Evolutionary conservation across 1,139 yeast genomes (phyloP), one percentile per base, ranked within the genome.

Genomic region (Saccharomycopsis phalli): DNA sequence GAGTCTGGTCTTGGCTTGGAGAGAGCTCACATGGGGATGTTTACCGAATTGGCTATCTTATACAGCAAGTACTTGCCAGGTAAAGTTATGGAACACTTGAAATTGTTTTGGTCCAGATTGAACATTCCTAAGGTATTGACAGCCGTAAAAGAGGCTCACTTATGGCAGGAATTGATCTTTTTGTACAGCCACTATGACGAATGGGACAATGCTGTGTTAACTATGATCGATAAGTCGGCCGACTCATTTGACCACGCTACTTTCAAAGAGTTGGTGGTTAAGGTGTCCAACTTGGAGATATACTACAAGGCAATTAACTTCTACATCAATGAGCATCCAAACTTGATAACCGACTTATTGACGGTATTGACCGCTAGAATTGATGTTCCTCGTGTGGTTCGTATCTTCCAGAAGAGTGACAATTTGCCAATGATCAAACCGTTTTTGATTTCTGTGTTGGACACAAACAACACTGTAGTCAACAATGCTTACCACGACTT

Each of bases 11-110:
- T 91, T 47, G 94, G 95, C 38, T 74, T 91, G 53, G 99, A 91
- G 68, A 82, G 98, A 61, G 98, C 99, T 30, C 98, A 93, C 59
- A 91, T 91, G 97, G 98, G 97, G 54, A 91, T 91, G 97, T 91
- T 93, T 60, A 91, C 99, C 8, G 96, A 88, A 62, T 73, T 93
- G 56, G 95, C 97, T 16, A 71, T 84, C 41, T 69, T 91, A 53
- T 91, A 91, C 67, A 74, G 93, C 52, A 91, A 88, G 62, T 91
- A 88, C 64, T 76, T 77, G 49, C 95, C 97, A 33, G 84, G 79
- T 46, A 81, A 80, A 64, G 84, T 94, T 40, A 83, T 86, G 87
- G 98, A 91, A 63, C 98, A 91, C 64, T 72, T 91, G 73, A 88
- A 88, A 61, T 69, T 91, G 54, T 93, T 91, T 74, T 91, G 98